These are phyloP conservation scores for Macrophomina phaseolina DNA, from an alignment of 2,329 filamentous ascomycete species.

Conservation along the genomic window DNA sequence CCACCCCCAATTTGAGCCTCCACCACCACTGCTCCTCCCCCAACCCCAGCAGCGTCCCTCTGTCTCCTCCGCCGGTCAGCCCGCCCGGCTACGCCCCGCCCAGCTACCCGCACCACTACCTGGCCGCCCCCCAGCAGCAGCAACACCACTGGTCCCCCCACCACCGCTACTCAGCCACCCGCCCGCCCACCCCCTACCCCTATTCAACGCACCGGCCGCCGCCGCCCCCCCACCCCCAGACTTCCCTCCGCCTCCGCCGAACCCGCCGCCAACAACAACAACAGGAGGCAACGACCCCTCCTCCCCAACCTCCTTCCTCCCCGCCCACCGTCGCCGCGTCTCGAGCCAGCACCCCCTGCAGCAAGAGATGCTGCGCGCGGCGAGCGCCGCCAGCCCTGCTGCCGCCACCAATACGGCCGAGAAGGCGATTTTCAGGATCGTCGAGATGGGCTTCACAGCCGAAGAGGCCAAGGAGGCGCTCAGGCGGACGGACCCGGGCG, in stretches of 20 bases:
- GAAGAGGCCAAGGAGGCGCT: slow-evolving; percentile 63
- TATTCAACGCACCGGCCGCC: not conserved
- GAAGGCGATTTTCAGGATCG: slow-evolving; percentile 61
- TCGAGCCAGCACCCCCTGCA: slow-evolving; percentile 41
- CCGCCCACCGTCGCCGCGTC: slow-evolving; percentile 9
- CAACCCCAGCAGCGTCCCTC: not conserved
- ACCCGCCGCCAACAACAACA: not conserved
- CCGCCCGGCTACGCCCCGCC: not conserved
- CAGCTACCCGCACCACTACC: not conserved
- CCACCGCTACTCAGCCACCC: slow-evolving; percentile 6
- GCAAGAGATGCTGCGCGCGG: slow-evolving; percentile 31
- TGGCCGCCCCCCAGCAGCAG: not conserved
- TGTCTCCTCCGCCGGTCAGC: not conserved
- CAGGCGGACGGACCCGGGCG: slow-evolving; percentile 64
- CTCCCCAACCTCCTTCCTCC: not conserved
- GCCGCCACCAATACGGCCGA: slow-evolving; percentile 60
- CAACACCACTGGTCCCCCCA: slow-evolving; percentile 5
- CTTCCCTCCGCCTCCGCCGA: not conserved
- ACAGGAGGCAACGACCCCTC: too few species aligned
- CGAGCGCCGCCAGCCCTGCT: slow-evolving; percentile 34
- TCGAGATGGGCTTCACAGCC: slow-evolving; percentile 64
- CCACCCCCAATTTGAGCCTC: not conserved
- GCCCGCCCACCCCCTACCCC: slow-evolving; percentile 4
- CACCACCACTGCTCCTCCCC: not conserved
- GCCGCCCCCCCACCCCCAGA: not conserved